phyloP scores from a whole-genome alignment of 805 yeast genomes.

The Lachancea meyersii region DNA sequence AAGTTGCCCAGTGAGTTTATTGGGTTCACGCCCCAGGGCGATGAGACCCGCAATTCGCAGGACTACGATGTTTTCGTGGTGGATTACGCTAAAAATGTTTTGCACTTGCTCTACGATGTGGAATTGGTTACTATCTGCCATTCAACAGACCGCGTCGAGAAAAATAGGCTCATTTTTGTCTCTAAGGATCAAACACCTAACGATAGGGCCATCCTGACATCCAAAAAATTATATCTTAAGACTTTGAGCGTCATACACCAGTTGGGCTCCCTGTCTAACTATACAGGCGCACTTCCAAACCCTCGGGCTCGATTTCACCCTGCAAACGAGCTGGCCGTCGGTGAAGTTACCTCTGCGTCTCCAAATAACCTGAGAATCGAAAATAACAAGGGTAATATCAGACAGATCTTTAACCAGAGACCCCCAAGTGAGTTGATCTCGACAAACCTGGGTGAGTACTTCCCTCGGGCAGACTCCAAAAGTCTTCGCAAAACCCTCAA shows the following conservation, averaged over 20 bases:
- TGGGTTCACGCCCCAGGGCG: slow-evolving; percentile 13
- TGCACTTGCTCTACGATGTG: slow-evolving; percentile 58
- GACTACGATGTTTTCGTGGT: slow-evolving; percentile 59
- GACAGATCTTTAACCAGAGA: slow-evolving; percentile 69
- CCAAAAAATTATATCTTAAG: slow-evolving; percentile 40
- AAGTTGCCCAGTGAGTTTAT: slow-evolving; percentile 36
- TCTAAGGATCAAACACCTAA: slow-evolving; percentile 60
- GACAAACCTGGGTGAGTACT: slow-evolving; percentile 80
- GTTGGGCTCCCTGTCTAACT: slow-evolving; percentile 10
- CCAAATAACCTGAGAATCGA: slow-evolving; percentile 15
- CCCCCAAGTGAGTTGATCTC: slow-evolving; percentile 93
- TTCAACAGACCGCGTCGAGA: slow-evolving; percentile 63
- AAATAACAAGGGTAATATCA: slow-evolving; percentile 26
- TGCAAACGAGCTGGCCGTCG: slow-evolving; percentile 1
- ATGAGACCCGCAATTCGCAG: slow-evolving; percentile 26
- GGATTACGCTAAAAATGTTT: slow-evolving; percentile 35
- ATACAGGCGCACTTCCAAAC: slow-evolving; percentile 1
- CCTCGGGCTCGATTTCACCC: slow-evolving; percentile 5
- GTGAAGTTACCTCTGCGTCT: not conserved
- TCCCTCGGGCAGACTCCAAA: slow-evolving; percentile 72
- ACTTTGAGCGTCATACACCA: slow-evolving; percentile 20
- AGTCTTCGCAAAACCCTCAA: slow-evolving; percentile 74
- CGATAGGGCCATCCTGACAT: slow-evolving; percentile 49
- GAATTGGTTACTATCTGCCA: slow-evolving; percentile 80
- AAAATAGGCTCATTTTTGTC: slow-evolving; percentile 63